Base-by-base conservation (phyloP, 202 grass and related monocot genomes). In the Carex sylvatica region DNA sequence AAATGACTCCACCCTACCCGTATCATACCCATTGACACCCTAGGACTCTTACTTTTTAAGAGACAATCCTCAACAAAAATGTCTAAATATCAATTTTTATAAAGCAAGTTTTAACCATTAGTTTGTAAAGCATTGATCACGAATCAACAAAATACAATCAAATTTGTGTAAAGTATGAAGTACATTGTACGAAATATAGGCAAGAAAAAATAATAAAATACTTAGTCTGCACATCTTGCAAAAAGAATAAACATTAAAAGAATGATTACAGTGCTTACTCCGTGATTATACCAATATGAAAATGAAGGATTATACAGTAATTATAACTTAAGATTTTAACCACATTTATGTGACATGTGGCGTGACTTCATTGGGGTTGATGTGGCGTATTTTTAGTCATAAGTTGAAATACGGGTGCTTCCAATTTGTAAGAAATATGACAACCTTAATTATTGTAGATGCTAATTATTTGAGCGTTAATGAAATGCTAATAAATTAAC, bases 381-480 rank as follows among this genome's bases (percentile, higher is more conserved):
- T 54, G 52, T 54, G 11, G 14, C 51, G 5, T 16, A 1, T 54
- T 55, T 47, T 10, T 11, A 55, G 52, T 55, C 52, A 55, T 16
- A 3, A 54, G 51, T 4, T 16, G 14, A 55, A 55, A 47, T 47
- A 11, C 42, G 1, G 42, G 42, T 46, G 9, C 10, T 47, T 47
- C 1, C 2, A 11, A 38, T 5, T 9, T 47, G 9, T 3, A 0
- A 11, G 46, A 49, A 20, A 59, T 20, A 19, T 13, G 61, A 13
- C 2, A 30, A 64, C 0, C 24, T 30, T 64, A 23, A 64, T 30
- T 64, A 33, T 65, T 53, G 12, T 23, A 30, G 44, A 74, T 74
- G 70, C 70, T 30, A 74, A 74, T 74, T 12, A 74, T 74, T 74
- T 30, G 70, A 22, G 0, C 24, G 36, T 30, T 28, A 74, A 74